phyloP scores from a whole-genome alignment of 2,329 filamentous ascomycete genomes.

The Cordyceps sp. region DNA sequence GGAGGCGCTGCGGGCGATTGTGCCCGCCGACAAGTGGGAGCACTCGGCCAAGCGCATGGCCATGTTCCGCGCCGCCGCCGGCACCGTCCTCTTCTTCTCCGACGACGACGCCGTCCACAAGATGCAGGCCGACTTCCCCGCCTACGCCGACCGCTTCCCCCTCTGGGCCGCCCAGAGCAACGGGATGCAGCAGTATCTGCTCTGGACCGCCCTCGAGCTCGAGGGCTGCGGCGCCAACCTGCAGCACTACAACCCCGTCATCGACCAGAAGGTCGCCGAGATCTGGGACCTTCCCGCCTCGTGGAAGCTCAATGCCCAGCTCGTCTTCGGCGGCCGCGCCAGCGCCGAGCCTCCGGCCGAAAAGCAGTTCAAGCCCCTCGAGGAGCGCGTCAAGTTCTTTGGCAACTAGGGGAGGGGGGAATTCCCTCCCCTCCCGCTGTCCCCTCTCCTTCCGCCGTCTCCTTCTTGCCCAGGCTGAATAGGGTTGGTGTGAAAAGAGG shows the following conservation, averaged over 20 bases:
- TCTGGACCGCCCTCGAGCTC: conserved; percentile 70
- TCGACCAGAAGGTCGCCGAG: conserved; percentile 53
- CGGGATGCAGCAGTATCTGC: conserved; percentile 61
- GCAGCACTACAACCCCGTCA: conserved; percentile 84
- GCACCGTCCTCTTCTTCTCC: conserved; percentile 79
- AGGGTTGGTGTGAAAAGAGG: no score
- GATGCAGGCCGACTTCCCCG: conserved; percentile 51
- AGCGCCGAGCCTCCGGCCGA: conserved; percentile 31
- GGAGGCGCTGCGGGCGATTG: conserved; percentile 32
- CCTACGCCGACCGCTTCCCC: conserved; percentile 68
- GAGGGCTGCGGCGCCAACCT: conserved; percentile 79
- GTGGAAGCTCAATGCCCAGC: conserved; percentile 68
- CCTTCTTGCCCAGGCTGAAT: no score
- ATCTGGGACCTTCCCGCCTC: conserved; percentile 53
- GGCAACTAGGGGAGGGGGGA: conserved; percentile 16
- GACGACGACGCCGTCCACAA: conserved; percentile 50
- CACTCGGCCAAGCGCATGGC: conserved; percentile 25
- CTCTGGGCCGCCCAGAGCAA: conserved; percentile 59
- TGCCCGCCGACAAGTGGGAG: conserved; percentile 48
- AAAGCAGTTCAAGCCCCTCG: conserved; percentile 48
- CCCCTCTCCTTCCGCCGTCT: no score
- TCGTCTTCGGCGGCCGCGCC: conserved; percentile 60
- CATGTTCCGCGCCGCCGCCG: conserved; percentile 55
- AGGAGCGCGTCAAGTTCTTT: conserved; percentile 50
- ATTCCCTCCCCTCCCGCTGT: no score